Base-by-base conservation (phyloP, 2,329 filamentous ascomycete species). In the Neonectria ditissima region DNA sequence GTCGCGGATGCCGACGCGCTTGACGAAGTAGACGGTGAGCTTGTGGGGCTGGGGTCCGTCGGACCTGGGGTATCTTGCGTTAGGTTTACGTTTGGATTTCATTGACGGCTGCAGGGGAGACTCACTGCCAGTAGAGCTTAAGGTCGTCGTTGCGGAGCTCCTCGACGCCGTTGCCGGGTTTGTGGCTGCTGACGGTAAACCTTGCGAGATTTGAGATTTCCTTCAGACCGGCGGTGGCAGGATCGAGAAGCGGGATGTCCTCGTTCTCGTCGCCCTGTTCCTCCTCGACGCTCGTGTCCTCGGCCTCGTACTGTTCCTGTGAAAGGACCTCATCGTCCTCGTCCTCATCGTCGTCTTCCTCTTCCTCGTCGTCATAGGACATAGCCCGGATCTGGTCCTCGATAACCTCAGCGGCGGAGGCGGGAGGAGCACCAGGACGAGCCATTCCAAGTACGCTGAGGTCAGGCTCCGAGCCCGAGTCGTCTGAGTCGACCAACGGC, bases 171-270 rank as follows among this genome's bases (percentile, higher is more conserved):
- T 91, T 93, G 41, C 92, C 92, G 1, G 91, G 92, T 79, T 96
- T 96, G 74, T 89, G 89, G 73, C 89, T 92, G 76, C 90, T 93
- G 69, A 95, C 92, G 11, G 91, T 94, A 83, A 93, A 95, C 68
- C 90, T 91, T 32, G 92, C 92, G 20, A 96, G 84, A 66, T 93
- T 94, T 71, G 91, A 93, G 75, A 96, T 95, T 76, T 96, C 93
- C 76, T 94, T 94, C 65, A 95, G 82, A 45, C 89, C 79, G 61
- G 77, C 84, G 11, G 84, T 75, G 18, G 83, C 83, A 18, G 83
- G 79, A 14, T 88, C 81, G 59, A 89, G 83, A 55, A 89, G 86
- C 1, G 76, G 73, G 5, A 74, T 68, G 18, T 73, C 75, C 1
- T 80, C 81, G 11, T 78, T 75, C n/a, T 76, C 76, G 0, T 74